Percentiles rank a stretch among this genome's conserved stretches.
Conservation (phyloP, 192 early-diverging fungal genomes). For the Backusella sp. region DNA sequence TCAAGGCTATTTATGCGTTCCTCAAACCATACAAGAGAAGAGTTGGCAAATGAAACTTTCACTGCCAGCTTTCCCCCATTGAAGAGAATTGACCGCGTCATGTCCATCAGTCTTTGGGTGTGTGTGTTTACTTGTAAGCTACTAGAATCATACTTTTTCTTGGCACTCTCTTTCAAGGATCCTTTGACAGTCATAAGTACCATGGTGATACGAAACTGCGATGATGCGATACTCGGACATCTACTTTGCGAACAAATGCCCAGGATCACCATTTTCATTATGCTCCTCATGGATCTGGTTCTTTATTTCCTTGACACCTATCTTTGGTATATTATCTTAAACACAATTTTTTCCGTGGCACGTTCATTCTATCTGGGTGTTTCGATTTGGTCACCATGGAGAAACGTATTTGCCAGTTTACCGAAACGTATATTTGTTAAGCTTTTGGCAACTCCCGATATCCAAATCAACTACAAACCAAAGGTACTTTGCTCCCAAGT, state of each 20-base stretch:
- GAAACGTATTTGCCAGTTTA: slow-evolving; percentile 73
- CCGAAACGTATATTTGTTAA: slow-evolving; percentile 82
- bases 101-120: slow-evolving; percentile 71
- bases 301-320: slow-evolving; percentile 87
- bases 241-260: slow-evolving; percentile 67
- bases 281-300: slow-evolving; percentile 72
- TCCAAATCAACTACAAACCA: slow-evolving; percentile 77
- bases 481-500: slow-evolving; percentile 78
- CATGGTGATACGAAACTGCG: slow-evolving; percentile 54
- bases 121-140: slow-evolving; percentile 74
- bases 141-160: slow-evolving; percentile 82
- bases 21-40: slow-evolving; percentile 36
- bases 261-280: slow-evolving; percentile 64
- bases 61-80: slow-evolving; percentile 75
- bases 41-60: slow-evolving; percentile 56
- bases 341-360: slow-evolving; percentile 75
- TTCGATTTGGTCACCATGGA: slow-evolving; percentile 82
- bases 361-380: slow-evolving; percentile 76
- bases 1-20: slow-evolving; percentile 53
- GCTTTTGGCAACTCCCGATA: slow-evolving; percentile 66
- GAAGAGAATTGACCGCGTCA: slow-evolving; percentile 59
- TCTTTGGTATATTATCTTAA: slow-evolving; percentile 88
- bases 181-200: slow-evolving; percentile 58
- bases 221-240: slow-evolving; percentile 54
- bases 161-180: slow-evolving; percentile 78